These are phyloP conservation scores for Trypanosoma cruzi DNA, from an alignment of 208 protist species.

Conservation along the genomic window DNA sequence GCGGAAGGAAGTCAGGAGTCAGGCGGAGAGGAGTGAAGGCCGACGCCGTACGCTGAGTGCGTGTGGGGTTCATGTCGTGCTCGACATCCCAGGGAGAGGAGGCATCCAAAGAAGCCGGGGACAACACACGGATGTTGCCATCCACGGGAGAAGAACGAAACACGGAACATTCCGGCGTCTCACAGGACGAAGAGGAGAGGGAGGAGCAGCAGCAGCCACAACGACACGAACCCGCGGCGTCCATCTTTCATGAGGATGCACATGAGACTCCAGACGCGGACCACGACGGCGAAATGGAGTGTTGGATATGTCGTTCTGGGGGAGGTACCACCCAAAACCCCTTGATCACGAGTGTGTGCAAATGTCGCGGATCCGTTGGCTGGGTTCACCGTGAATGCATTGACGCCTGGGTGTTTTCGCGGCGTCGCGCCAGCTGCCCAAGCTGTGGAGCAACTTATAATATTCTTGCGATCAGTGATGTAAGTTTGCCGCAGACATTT, in stretches of 20 bases:
- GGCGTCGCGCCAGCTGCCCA: constrained; percentile 43
- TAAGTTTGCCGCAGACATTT: constrained; percentile 18
- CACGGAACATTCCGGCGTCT: too few species aligned
- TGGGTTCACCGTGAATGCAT: constrained; percentile 75
- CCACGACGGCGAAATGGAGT: constrained; percentile 28
- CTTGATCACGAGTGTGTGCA: constrained; percentile 52
- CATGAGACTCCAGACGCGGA: background rate
- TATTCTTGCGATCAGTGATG: constrained; percentile 29
- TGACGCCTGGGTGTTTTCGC: constrained; percentile 62
- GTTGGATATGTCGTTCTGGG: constrained; percentile 74
- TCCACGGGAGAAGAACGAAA: too few species aligned
- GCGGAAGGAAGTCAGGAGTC: background rate
- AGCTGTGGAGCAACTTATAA: constrained; percentile 60
- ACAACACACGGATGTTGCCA: too few species aligned
- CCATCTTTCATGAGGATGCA: background rate
- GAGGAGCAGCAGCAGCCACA: too few species aligned
- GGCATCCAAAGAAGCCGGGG: too few species aligned
- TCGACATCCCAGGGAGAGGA: too few species aligned
- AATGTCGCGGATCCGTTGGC: constrained; percentile 58
- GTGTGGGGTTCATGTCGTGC: too few species aligned
- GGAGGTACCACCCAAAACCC: constrained; percentile 37
- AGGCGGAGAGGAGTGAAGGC: too few species aligned
- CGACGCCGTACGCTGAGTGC: too few species aligned
- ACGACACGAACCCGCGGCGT: background rate
- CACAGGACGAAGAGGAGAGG: too few species aligned